Percentiles rank a stretch among this genome's conserved stretches.
Evolutionary conservation across 768 basidiomycete species (phyloP).

Genomic region (Filobasidium floriforme): DNA sequence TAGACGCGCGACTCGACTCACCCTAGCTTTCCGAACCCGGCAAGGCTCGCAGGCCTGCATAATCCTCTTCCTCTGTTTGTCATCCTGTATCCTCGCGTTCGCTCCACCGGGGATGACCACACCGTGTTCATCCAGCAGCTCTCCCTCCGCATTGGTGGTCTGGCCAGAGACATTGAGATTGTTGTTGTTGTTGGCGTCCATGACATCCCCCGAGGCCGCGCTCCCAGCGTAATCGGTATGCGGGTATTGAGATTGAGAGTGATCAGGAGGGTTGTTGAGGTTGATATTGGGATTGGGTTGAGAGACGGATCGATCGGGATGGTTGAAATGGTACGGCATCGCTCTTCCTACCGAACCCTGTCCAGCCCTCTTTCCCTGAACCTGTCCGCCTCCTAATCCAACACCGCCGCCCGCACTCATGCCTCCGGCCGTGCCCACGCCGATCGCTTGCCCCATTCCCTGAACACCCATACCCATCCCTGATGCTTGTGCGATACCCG

Average conservation of each 20-base stretch:
- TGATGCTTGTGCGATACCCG: background rate
- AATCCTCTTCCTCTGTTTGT: constrained; percentile 35
- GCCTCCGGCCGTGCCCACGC: background rate
- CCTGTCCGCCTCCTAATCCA: background rate
- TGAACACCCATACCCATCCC: background rate
- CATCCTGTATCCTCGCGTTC: constrained; percentile 20
- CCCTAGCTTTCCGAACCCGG: constrained; percentile 40
- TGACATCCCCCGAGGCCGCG: too few species aligned
- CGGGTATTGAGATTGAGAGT: background rate
- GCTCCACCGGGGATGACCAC: constrained; percentile 17
- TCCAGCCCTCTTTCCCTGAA: background rate
- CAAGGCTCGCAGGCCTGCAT: constrained; percentile 44
- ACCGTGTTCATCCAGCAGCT: constrained; percentile 6
- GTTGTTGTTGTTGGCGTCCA: too few species aligned
- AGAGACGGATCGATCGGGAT: background rate
- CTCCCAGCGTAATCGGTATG: background rate
- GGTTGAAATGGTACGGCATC: background rate
- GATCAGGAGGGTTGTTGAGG: background rate
- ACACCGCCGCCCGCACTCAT: too few species aligned
- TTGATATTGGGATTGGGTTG: background rate
- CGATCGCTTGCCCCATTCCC: background rate
- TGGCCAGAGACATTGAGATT: background rate
- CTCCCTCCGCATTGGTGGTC: background rate
- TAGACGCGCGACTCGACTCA: too few species aligned
- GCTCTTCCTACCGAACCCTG: background rate